Evolutionary conservation across 2,329 filamentous ascomycete species (phyloP), one percentile per base, ranked within the genome.

Genomic region (Aspergillus thermomutatus): DNA sequence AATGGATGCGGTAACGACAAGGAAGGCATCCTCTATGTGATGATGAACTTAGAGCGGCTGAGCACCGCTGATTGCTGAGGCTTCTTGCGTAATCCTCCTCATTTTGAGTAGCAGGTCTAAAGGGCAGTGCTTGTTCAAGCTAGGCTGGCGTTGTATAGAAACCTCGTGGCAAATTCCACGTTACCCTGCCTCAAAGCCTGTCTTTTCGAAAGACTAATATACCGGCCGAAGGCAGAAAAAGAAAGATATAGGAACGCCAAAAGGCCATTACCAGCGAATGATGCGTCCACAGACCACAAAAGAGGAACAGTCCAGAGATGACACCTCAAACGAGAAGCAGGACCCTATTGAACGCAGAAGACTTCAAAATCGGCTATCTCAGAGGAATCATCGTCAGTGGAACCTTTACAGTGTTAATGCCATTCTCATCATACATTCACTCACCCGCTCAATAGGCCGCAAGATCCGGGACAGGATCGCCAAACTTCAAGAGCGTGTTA

Each of bases 401-500:
- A 17, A 11, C 21, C n/a, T 2, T 6, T 7, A 23, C 21, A 3
- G 8, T 17, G 7, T 19, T 9, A 4, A 14, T 45, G 0, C 14
- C 9, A 26, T 48, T 10, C 11, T 28, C 4, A 8, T 8, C n/a
- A 21, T 31, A 2, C 19, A 21, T 26, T 14, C n/a, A 43, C 34
- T 49, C 10, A 55, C 34, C 14, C 19, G 8, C 11, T 10, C 3
- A n/a, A 17, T 19, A 72, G 70, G 70, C 6, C 65, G 69, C 27
- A 72, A 72, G 34, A 71, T 71, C 37, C 62, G 70, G 47, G 70
- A 72, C 28, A 67, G 70, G 5, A 72, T 72, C 47, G 67, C 69
- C 19, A 72, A 72, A 51, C 65, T 72, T 2, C 70, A 72, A 56
- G 70, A 72, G 37, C 69, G 69, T 2, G 70, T 72, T 4, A 69